phyloP scores from a whole-genome alignment of 108 stramenopile species.

The Pseudonitzschia pungens region DNA sequence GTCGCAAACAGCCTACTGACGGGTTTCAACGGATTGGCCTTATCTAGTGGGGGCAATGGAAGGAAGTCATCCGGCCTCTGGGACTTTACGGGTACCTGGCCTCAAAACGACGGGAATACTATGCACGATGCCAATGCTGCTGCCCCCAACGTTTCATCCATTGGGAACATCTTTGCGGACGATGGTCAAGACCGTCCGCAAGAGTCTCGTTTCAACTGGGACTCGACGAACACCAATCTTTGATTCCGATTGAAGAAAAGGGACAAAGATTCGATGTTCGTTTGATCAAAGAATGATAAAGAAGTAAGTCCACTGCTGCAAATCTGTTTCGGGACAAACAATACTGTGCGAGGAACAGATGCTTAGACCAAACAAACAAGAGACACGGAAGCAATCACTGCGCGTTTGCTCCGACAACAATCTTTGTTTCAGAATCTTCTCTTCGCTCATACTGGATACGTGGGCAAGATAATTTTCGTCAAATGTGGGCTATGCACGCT shows the following conservation, averaged over 20 bases:
- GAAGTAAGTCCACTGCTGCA: too few relatives aligned
- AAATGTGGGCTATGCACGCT: too few relatives aligned
- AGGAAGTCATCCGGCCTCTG: conserved; percentile 17
- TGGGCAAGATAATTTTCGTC: conserved; percentile 4
- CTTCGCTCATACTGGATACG: conserved; percentile 31
- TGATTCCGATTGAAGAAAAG: not conserved
- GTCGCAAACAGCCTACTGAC: conserved; percentile 15
- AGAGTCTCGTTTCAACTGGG: conserved; percentile 38
- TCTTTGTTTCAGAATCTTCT: not conserved
- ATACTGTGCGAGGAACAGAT: not conserved
- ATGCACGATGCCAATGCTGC: not conserved
- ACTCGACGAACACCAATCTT: conserved; percentile 11
- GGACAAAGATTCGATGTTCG: not conserved
- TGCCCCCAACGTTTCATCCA: conserved; percentile 12
- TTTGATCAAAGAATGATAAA: too few relatives aligned
- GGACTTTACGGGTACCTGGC: conserved; percentile 21
- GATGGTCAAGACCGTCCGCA: conserved; percentile 11
- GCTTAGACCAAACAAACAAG: not conserved
- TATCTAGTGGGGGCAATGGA: conserved; percentile 1
- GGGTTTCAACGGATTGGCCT: conserved; percentile 28
- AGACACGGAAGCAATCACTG: conserved; percentile 28
- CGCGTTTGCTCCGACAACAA: conserved; percentile 26
- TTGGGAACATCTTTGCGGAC: conserved; percentile 20
- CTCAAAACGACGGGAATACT: not conserved
- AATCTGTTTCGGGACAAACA: not conserved